A percentile compares a stretch with the other conserved stretches of the same genome.
phyloP scores from a whole-genome alignment of 2,329 filamentous ascomycete genomes.

The Tolypocladium pustulatum region DNA sequence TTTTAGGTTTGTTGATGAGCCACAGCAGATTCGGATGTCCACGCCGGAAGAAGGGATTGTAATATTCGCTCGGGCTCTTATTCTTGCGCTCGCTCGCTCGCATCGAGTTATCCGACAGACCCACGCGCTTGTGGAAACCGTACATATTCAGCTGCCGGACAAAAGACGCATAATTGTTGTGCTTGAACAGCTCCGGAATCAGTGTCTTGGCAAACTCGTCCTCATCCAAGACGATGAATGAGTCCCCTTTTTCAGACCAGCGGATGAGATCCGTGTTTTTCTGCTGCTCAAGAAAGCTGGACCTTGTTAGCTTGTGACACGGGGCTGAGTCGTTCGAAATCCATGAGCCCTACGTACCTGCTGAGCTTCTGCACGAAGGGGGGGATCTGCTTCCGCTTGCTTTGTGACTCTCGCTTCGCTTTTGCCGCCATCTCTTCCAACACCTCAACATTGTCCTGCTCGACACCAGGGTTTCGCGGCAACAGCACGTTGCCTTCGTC shows the following conservation, averaged over 20 bases:
- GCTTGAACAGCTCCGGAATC: slow-evolving; percentile 96
- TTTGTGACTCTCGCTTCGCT: slow-evolving; percentile 78
- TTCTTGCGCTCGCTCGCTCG: slow-evolving; percentile 93
- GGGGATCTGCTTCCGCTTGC: slow-evolving; percentile 90
- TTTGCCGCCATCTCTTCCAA: slow-evolving; percentile 69
- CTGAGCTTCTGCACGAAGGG: slow-evolving; percentile 97
- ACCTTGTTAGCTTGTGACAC: background rate
- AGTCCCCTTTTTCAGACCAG: slow-evolving; percentile 94
- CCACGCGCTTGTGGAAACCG: slow-evolving; percentile 93
- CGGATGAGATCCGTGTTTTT: slow-evolving; percentile 92
- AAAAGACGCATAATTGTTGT: slow-evolving; percentile 97
- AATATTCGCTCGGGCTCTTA: slow-evolving; percentile 97
- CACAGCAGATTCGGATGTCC: slow-evolving; percentile 87
- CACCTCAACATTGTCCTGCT: slow-evolving; percentile 64
- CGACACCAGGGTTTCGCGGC: slow-evolving; percentile 24
- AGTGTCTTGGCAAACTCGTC: slow-evolving; percentile 97
- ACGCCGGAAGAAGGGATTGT: slow-evolving; percentile 90
- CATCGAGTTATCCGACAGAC: slow-evolving; percentile 94
- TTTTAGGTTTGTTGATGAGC: slow-evolving; percentile 94
- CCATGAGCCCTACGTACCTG: slow-evolving; percentile 54
- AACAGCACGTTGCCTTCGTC: slow-evolving; percentile 28
- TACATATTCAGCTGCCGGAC: slow-evolving; percentile 95
- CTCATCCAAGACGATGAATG: slow-evolving; percentile 93
- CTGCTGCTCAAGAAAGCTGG: slow-evolving; percentile 81
- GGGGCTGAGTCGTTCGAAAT: background rate